phyloP scores from a whole-genome alignment of 1,284 basidiomycete genomes.

The Puccinia horiana region DNA sequence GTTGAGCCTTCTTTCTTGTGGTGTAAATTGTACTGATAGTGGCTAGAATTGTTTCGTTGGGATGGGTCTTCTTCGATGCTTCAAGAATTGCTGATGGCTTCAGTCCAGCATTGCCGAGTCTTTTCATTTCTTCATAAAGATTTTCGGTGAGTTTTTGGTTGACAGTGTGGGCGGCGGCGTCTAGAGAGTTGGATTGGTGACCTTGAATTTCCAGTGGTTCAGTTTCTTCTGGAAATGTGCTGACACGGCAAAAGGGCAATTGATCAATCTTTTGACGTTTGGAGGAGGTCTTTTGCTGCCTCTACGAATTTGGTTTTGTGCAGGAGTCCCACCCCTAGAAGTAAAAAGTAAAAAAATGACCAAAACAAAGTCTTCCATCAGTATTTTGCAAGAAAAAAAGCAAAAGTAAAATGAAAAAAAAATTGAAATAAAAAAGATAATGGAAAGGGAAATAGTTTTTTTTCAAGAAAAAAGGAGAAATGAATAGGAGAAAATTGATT shows the following conservation, averaged over 20 bases:
- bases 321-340: neutral
- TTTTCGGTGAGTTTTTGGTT: neutral
- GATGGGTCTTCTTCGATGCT: neutral
- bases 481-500: too few relatives aligned
- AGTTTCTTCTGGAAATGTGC: neutral
- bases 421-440: too few relatives aligned
- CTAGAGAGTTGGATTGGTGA: neutral
- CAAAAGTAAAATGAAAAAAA: too few relatives aligned
- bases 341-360: too few relatives aligned
- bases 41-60: neutral
- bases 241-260: neutral
- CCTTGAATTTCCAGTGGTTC: neutral
- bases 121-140: neutral
- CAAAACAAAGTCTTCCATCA: too few relatives aligned
- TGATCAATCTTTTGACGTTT: neutral
- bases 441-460: too few relatives aligned
- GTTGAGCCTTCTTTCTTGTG: conserved; percentile 2
- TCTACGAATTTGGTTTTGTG: neutral
- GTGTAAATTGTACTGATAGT: neutral
- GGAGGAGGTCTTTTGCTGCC: neutral
- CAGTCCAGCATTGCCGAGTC: neutral
- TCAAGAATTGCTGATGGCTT: neutral
- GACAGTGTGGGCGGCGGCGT: neutral
- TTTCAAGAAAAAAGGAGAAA: too few relatives aligned
- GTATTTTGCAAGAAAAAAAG: too few relatives aligned